Evolutionary conservation across 164 flowering plant species (phyloP).

Genomic region (Nymphaea colorata): DNA sequence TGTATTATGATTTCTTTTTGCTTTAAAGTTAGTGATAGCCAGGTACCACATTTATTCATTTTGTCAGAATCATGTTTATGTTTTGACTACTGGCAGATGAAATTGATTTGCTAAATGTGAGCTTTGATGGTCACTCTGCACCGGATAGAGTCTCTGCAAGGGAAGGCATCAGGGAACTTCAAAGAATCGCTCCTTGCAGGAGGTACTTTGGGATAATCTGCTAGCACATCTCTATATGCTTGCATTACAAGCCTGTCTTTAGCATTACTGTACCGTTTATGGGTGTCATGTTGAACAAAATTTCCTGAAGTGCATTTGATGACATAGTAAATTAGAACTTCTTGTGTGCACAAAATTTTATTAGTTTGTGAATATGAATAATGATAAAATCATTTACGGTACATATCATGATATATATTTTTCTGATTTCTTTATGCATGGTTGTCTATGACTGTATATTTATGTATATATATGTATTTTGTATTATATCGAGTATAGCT

Average conservation of each 20-base stretch:
- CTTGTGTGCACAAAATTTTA: neutral
- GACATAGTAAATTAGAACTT: neutral
- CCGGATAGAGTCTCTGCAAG: slow-evolving; percentile 91
- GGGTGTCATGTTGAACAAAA: neutral
- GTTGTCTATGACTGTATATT: too few relatives aligned
- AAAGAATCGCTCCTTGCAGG: slow-evolving; percentile 59
- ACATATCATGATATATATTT: too few relatives aligned
- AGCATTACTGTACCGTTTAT: neutral
- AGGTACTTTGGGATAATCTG: slow-evolving; percentile 28
- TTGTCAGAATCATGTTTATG: neutral
- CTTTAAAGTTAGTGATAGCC: too few relatives aligned
- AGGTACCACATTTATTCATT: too few relatives aligned
- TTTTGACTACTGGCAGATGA: slow-evolving; percentile 41
- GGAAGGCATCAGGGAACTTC: slow-evolving; percentile 69
- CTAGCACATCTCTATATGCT: neutral
- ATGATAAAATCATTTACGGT: too few relatives aligned
- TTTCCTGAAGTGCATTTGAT: neutral
- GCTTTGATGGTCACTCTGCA: slow-evolving; percentile 85
- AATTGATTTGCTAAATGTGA: slow-evolving; percentile 90
- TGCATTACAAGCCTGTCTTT: neutral
- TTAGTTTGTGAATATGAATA: too few relatives aligned
- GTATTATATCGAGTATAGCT: too few relatives aligned
- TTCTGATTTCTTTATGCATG: too few relatives aligned
- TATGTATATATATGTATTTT: too few relatives aligned
- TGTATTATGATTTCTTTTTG: too few relatives aligned